phyloP scores from a whole-genome alignment of 129 eudicot species.

The Flaveria ramosissima region DNA sequence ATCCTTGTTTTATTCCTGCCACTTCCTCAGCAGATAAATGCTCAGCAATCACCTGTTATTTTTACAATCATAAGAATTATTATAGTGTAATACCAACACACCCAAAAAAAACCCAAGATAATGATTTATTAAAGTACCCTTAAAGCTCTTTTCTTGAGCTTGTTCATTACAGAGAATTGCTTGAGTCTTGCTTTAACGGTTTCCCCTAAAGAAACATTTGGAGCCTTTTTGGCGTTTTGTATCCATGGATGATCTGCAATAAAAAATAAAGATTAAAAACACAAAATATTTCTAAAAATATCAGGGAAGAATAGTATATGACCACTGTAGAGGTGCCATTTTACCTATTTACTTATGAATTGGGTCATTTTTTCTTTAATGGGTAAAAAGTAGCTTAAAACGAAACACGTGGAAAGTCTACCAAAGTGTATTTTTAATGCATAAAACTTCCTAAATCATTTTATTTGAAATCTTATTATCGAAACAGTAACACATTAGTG shows the following conservation, averaged over 20 bases:
- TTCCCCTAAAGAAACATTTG: constrained; percentile 90
- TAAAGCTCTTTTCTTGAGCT: constrained; percentile 89
- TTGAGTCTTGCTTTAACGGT: constrained; percentile 89
- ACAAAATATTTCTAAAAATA: background rate
- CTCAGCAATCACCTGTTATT: constrained; percentile 17
- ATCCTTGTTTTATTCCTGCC: constrained; percentile 17
- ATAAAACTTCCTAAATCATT: background rate
- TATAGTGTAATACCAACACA: background rate
- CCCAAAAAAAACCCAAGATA: background rate
- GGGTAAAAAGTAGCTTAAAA: background rate
- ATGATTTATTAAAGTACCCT: constrained; percentile 45
- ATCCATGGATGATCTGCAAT: constrained; percentile 96
- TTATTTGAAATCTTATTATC: background rate
- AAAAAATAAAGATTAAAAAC: background rate
- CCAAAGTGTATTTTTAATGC: background rate
- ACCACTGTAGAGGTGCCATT: background rate
- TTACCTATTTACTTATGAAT: background rate
- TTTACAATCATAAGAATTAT: background rate
- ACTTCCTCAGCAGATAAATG: constrained; percentile 23
- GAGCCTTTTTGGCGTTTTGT: constrained; percentile 89
- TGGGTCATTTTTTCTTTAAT: background rate
- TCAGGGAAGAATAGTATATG: background rate
- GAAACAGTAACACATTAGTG: background rate
- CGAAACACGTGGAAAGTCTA: background rate
- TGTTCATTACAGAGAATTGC: constrained; percentile 92